Base-by-base conservation (phyloP, 495 filamentous ascomycete species). In the Bathelium albidoporum region DNA sequence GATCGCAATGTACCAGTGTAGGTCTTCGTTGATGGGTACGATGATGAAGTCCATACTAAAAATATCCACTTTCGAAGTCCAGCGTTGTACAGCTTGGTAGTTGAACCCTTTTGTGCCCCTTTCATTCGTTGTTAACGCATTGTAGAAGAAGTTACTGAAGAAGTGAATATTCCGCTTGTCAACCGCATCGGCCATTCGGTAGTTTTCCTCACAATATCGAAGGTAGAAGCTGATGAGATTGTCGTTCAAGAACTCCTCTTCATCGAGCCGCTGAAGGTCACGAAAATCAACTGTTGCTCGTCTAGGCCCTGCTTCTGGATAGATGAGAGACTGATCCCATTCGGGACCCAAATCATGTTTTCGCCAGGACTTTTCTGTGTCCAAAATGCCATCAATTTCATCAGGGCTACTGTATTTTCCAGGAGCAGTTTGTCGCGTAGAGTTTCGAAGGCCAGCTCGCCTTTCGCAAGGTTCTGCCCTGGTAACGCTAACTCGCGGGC, bases 1-100 rank as follows among this genome's bases (percentile, higher is more conserved):
- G 62, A 98, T 91, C 14, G 91, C 94, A 69, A 97, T 76, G 75
- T 94, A 97, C 94, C 94, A 98, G 72, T 98, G 94, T 22, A 66
- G 70, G 65, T 81, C 75, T 67, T 97, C 89, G 70, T 95, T 93
- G 72, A 98, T 89, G 0, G 94, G 94, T 18, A 98, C 88, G 3
- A 97, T 80, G 45, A 97, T 84, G 70, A 89, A 97, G 70, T 96
- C 90, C 65, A 89, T 89, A 29, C 80, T 81, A 69, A 97, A 89
- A 14, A 97, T 73, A 70, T 98, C 89, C 2, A 94, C 84, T 67
- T 84, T 89, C 7, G 89, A 76, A 0, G 95, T 97, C 94, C 94
- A 98, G 62, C 85, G 85, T 71, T 90, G 81, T 34, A 98, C 90
- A 18, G 84, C 87, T 28, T 85, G 81, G 69, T 93, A 93, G 66